These are phyloP conservation scores for Mycena citricolor DNA, from an alignment of 1,284 basidiomycete genomes.

Conservation along the genomic window DNA sequence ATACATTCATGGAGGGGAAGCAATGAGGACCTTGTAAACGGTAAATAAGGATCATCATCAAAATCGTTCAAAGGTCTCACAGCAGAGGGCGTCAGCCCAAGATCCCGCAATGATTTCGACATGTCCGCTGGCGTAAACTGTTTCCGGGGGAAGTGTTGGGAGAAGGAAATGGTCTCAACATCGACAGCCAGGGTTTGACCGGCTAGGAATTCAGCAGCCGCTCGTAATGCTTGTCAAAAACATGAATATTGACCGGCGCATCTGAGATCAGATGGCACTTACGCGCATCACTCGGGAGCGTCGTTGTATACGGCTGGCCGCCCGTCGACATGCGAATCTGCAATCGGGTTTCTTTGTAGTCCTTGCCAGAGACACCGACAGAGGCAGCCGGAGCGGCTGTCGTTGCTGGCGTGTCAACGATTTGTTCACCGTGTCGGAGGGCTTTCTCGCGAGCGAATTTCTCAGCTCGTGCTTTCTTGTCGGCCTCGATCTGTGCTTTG, in stretches of 20 bases:
- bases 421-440: slow-evolving; percentile 68
- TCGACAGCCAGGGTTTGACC: slow-evolving; percentile 68
- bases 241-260: slow-evolving; percentile 7
- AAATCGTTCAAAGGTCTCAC: slow-evolving; percentile 39
- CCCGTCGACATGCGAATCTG: slow-evolving; percentile 83
- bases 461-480: slow-evolving; percentile 86
- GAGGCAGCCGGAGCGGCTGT: slow-evolving; percentile 39
- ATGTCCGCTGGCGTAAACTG: slow-evolving; percentile 64
- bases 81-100: slow-evolving; percentile 79
- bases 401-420: slow-evolving; percentile 39
- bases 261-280: slow-evolving; percentile 33
- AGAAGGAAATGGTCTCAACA: slow-evolving; percentile 74
- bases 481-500: slow-evolving; percentile 91
- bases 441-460: slow-evolving; percentile 88
- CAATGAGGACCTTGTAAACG: slow-evolving; percentile 53
- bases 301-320: slow-evolving; percentile 78
- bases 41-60: slow-evolving; percentile 3
- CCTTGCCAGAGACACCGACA: slow-evolving; percentile 56
- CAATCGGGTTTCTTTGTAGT: slow-evolving; percentile 81
- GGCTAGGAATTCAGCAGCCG: slow-evolving; percentile 86
- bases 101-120: slow-evolving; percentile 64
- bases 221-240: slow-evolving; percentile 58
- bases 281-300: slow-evolving; percentile 79
- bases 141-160: slow-evolving; percentile 85
- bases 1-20: slow-evolving; percentile 37